Percentiles rank a stretch among this genome's conserved stretches.
Conservation (phyloP, 257 asterid species). For the Rehmannia glutinosa region DNA sequence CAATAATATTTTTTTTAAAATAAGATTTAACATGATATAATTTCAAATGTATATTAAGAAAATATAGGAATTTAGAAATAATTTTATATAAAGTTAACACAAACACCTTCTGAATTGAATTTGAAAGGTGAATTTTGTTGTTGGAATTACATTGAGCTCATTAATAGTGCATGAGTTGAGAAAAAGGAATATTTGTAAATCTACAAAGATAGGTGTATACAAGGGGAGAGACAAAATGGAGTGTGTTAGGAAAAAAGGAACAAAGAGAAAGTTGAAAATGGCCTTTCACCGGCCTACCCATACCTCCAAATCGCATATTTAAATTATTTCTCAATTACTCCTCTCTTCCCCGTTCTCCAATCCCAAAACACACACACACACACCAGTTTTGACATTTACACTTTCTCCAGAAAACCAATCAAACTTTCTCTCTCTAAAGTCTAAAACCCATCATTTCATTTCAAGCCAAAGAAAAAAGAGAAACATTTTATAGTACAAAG, state of each 20-base stretch:
- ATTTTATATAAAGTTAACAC: too few relatives aligned
- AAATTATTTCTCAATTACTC: conserved; percentile 12
- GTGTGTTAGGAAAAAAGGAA: conserved; percentile 28
- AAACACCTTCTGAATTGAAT: too few relatives aligned
- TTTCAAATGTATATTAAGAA: too few relatives aligned
- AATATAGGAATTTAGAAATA: too few relatives aligned
- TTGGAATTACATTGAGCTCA: too few relatives aligned
- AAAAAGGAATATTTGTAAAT: too few relatives aligned
- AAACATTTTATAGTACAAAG: background rate
- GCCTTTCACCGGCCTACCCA: conserved; percentile 59
- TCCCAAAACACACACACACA: conserved; percentile 23
- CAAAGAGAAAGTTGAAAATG: conserved; percentile 62
- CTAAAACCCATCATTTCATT: background rate
- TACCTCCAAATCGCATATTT: conserved; percentile 12
- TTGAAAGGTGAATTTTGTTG: too few relatives aligned
- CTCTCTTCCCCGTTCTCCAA: conserved; percentile 19
- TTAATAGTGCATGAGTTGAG: too few relatives aligned
- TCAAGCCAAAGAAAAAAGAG: background rate
- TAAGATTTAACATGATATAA: too few relatives aligned
- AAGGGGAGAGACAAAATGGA: conserved; percentile 30
- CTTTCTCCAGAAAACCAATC: conserved; percentile 20
- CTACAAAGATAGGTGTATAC: too few relatives aligned
- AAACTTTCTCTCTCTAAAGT: background rate
- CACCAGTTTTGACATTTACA: conserved; percentile 25
- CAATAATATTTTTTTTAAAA: too few relatives aligned